Percentiles rank a stretch among this genome's conserved stretches.
Evolutionary conservation across 1,139 yeast species (phyloP).

Genomic region (Meyerozyma sp.): DNA sequence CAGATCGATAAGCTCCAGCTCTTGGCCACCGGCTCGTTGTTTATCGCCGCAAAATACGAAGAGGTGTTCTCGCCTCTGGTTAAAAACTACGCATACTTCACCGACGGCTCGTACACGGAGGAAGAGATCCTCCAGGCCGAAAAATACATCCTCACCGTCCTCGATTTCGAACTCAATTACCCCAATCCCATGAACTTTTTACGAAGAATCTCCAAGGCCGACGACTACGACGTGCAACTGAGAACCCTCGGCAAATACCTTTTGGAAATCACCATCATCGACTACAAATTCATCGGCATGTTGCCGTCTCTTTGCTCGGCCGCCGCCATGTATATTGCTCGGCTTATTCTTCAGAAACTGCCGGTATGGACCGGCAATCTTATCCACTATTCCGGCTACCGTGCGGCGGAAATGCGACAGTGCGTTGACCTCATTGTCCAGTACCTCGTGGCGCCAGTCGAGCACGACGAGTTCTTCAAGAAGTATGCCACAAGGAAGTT

Average conservation of each 20-base stretch:
- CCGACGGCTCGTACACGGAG: slow-evolving; percentile 79
- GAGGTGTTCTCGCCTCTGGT: slow-evolving; percentile 91
- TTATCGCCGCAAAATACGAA: slow-evolving; percentile 93
- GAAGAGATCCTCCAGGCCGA: slow-evolving; percentile 88
- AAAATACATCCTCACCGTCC: slow-evolving; percentile 68
- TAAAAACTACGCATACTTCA: slow-evolving; percentile 80
- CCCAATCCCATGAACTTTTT: slow-evolving; percentile 94
- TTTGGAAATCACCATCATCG: slow-evolving; percentile 75
- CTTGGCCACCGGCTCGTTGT: slow-evolving; percentile 83
- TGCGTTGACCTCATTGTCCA: slow-evolving; percentile 72
- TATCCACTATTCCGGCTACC: slow-evolving; percentile 86
- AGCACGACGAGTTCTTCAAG: slow-evolving; percentile 89
- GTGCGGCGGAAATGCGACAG: slow-evolving; percentile 63
- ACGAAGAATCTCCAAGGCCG: slow-evolving; percentile 91
- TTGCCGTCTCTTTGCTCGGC: slow-evolving; percentile 86
- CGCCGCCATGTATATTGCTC: slow-evolving; percentile 84
- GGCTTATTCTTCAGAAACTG: slow-evolving; percentile 67
- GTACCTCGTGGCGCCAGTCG: slow-evolving; percentile 77
- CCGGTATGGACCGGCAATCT: slow-evolving; percentile 80
- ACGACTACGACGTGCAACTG: slow-evolving; percentile 87
- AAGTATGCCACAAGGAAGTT: slow-evolving; percentile 89
- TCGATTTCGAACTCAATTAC: slow-evolving; percentile 76
- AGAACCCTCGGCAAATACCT: slow-evolving; percentile 90
- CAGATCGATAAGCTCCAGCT: slow-evolving; percentile 83
- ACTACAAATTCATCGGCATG: slow-evolving; percentile 72